phyloP scores from a whole-genome alignment of 495 filamentous ascomycete genomes.

The Penicillium robsamsonii region DNA sequence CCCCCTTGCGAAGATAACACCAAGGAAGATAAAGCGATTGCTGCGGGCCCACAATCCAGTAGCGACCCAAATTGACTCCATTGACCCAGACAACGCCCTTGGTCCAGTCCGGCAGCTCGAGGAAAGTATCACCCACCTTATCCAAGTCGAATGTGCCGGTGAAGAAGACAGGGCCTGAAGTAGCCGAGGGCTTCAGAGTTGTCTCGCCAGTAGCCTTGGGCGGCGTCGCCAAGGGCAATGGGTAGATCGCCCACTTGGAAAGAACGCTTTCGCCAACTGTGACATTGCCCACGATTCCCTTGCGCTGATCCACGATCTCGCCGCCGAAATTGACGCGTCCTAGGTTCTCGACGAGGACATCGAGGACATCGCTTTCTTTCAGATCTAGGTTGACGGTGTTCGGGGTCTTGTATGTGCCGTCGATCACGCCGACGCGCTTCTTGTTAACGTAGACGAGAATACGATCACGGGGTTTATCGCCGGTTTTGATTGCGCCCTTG shows the following conservation, averaged over 20 bases:
- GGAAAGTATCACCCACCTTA: slow-evolving; percentile 39
- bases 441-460: slow-evolving; percentile 47
- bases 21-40: slow-evolving; percentile 48
- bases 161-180: slow-evolving; percentile 38
- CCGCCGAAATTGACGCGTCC: slow-evolving; percentile 47
- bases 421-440: slow-evolving; percentile 38
- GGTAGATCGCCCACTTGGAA: slow-evolving; percentile 39
- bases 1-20: slow-evolving; percentile 23
- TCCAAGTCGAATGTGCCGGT: slow-evolving; percentile 33
- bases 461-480: slow-evolving; percentile 41
- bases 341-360: slow-evolving; percentile 47
- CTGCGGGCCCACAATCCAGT: slow-evolving; percentile 48
- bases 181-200: neutral
- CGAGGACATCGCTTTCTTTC: slow-evolving; percentile 35
- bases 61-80: slow-evolving; percentile 45
- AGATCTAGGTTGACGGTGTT: slow-evolving; percentile 30
- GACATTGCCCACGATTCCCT: slow-evolving; percentile 47
- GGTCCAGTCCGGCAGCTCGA: slow-evolving; percentile 38
- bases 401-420: slow-evolving; percentile 40
- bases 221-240: slow-evolving; percentile 30
- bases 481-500: slow-evolving; percentile 32
- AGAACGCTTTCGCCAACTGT: slow-evolving; percentile 33
- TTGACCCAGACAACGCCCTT: slow-evolving; percentile 51
- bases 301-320: slow-evolving; percentile 40
- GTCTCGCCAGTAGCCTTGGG: slow-evolving; percentile 16